phyloP scores from a whole-genome alignment of 176 grass and related monocot genomes.

The Oryza longistaminata region DNA sequence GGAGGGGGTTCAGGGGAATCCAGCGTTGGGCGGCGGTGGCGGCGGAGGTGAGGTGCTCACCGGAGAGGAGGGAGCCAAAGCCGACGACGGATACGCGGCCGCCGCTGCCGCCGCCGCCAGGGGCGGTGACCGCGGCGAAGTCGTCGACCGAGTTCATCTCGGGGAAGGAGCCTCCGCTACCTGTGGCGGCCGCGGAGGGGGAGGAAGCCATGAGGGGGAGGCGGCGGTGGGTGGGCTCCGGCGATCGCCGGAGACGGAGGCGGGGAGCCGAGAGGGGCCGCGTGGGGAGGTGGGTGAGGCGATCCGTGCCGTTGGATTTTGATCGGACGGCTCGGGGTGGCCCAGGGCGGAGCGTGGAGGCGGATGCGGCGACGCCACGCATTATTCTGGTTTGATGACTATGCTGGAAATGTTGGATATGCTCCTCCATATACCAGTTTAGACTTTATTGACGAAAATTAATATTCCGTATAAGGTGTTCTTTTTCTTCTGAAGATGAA shows the following conservation, averaged over 20 bases:
- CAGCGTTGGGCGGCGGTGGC: neutral
- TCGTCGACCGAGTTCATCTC: conserved; percentile 51
- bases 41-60: conserved; percentile 24
- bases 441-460: too few relatives aligned
- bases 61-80: conserved; percentile 60
- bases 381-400: neutral
- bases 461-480: too few relatives aligned
- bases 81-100: conserved; percentile 66
- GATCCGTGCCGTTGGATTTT: conserved; percentile 27
- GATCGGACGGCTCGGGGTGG: conserved; percentile 43
- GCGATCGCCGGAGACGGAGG: conserved; percentile 17
- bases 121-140: conserved; percentile 49
- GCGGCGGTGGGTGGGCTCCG: conserved; percentile 14
- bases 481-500: too few relatives aligned
- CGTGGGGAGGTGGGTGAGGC: neutral
- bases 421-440: too few relatives aligned
- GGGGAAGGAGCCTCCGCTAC: neutral
- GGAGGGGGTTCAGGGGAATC: neutral
- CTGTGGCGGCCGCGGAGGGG: neutral
- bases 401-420: too few relatives aligned
- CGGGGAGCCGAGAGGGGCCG: neutral
- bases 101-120: conserved; percentile 39
- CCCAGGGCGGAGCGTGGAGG: neutral
- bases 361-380: neutral
- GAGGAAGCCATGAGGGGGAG: conserved; percentile 10